Conservation (phyloP, 2,329 filamentous ascomycete species). For the Trichophyton verrucosum region DNA sequence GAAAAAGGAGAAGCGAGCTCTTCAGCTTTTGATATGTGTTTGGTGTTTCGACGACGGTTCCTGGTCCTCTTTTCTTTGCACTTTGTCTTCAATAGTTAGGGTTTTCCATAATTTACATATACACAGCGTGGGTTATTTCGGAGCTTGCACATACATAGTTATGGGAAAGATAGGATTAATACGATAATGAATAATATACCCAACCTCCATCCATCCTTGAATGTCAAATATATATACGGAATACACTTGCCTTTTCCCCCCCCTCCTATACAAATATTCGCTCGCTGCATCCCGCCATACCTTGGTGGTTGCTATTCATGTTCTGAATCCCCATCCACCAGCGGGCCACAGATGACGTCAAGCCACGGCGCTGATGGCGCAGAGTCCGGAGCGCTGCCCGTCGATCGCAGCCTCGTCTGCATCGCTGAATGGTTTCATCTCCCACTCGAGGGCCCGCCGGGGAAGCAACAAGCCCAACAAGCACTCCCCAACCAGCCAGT, state of each 20-base stretch:
- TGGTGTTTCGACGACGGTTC: neutral
- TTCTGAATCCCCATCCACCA: too few relatives aligned
- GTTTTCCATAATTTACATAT: neutral
- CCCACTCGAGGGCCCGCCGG: neutral
- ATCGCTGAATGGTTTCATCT: neutral
- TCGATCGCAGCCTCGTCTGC: neutral
- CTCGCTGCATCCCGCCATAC: too few relatives aligned
- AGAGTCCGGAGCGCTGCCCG: neutral
- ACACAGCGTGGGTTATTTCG: neutral
- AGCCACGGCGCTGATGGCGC: neutral
- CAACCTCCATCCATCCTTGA: too few relatives aligned
- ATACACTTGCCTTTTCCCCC: too few relatives aligned
- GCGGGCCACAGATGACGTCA: neutral
- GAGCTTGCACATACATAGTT: too few relatives aligned
- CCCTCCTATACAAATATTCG: too few relatives aligned
- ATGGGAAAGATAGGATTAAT: too few relatives aligned
- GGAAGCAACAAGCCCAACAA: neutral
- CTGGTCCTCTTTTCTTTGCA: too few relatives aligned
- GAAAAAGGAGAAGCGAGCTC: slow-evolving; percentile 35
- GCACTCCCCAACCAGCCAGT: neutral
- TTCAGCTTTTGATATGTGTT: slow-evolving; percentile 26
- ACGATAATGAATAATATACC: too few relatives aligned
- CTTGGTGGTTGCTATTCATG: too few relatives aligned
- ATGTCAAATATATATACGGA: too few relatives aligned
- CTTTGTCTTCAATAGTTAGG: too few relatives aligned